Evolutionary conservation across 257 asterid species (phyloP), one percentile per base, ranked within the genome.

Genomic region (Anisodus acutangulus): DNA sequence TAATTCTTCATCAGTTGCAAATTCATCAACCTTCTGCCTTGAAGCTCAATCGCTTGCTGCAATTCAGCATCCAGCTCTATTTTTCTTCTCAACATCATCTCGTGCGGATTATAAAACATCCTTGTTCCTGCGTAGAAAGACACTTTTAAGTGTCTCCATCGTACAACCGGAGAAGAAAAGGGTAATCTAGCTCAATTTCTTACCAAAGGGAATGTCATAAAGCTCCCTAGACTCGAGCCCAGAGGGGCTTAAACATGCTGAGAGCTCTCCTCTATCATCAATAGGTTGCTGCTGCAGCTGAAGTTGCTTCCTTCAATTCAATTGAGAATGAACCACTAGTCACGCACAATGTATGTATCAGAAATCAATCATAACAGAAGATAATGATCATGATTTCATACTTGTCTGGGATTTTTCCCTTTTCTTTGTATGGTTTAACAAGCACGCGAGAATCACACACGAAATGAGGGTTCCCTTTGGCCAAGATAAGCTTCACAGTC

Each of bases 1-100:
- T 83, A 91, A 80, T 90, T 92, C 85, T 93, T 93, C 59, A 94
- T 89, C 4, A 93, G 89, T 74, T 93, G 97, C 89, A 95, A 81
- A 83, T 88, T 91, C 97, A 92, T 88, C 87, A 95, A 85, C 63
- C 97, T 92, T 90, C 93, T 94, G 9, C 96, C 93, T 78, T 93
- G 97, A 69, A 95, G 90, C 79, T 93, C 97, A 84, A 95, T 89
- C 9, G 94, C 95, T 74, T 94, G 94, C 90, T 93, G 97, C 79
- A 92, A 86, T 66, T 93, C 98, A 3, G 90, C 93, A 80, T 93
- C 94, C 76, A 94, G 97, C 91, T 95, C 98, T 60, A 95, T 45
- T 87, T 90, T 93, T 83, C 93, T 91, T 87, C 97, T 91, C 35
- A 91, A 87, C 91, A 93, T 89, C 88, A 92, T 84, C 88, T 93